Evolutionary conservation across 805 yeast species (phyloP).

Genomic region (Maudiozyma turicensis): DNA sequence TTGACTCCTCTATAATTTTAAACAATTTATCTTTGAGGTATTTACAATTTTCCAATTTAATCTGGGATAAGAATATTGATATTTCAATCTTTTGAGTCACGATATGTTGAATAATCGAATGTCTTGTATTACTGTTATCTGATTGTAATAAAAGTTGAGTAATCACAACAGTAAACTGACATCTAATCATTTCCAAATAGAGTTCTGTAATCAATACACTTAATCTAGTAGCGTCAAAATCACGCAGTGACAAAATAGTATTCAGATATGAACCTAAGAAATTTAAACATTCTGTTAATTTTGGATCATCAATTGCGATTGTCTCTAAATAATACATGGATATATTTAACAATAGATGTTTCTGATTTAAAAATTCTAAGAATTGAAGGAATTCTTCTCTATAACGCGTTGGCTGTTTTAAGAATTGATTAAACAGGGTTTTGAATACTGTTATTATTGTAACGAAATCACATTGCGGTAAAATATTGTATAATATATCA

Average conservation of each 20-base stretch:
- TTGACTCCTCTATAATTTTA: conserved; percentile 1
- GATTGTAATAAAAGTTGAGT: conserved; percentile 11
- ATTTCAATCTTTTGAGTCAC: conserved; percentile 7
- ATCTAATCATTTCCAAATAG: conserved; percentile 5
- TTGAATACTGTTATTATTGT: conserved; percentile 5
- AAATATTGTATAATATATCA: conserved; percentile 4
- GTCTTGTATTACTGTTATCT: not conserved
- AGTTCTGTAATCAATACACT: conserved; percentile 7
- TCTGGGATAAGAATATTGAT: conserved; percentile 6
- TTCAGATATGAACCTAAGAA: conserved; percentile 1
- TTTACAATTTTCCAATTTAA: conserved; percentile 9
- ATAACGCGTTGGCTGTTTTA: conserved; percentile 5
- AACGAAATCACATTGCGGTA: conserved; percentile 7
- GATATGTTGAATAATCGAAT: conserved; percentile 8
- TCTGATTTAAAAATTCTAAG: conserved; percentile 4
- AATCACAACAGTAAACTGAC: conserved; percentile 9
- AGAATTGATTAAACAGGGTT: conserved; percentile 6
- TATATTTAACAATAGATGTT: conserved; percentile 2
- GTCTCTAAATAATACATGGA: conserved; percentile 4
- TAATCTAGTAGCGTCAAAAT: conserved; percentile 8
- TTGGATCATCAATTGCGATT: conserved; percentile 2
- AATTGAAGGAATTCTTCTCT: conserved; percentile 5
- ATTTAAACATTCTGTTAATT: conserved; percentile 1
- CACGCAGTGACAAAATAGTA: not conserved
- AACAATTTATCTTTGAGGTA: conserved; percentile 3